phyloP scores from a whole-genome alignment of 768 basidiomycete genomes.

The Albatrellus ellisii region DNA sequence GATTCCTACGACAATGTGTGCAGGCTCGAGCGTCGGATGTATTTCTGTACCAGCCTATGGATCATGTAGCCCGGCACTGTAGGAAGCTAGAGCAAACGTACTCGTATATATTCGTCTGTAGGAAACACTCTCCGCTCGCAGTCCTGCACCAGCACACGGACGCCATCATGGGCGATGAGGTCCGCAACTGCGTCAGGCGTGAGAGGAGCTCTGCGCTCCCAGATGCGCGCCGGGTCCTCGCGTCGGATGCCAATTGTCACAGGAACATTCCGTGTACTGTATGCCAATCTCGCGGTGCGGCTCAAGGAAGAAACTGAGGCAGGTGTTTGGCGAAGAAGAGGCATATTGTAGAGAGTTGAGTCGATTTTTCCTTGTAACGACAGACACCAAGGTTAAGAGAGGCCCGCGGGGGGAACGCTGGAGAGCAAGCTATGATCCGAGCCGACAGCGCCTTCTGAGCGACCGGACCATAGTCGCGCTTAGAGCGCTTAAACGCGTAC shows the following conservation, averaged over 20 bases:
- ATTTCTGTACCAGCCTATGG: conserved; percentile 67
- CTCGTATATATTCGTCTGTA: conserved; percentile 50
- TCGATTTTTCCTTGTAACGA: too few species aligned
- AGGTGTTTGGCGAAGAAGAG: too few species aligned
- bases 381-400: too few species aligned
- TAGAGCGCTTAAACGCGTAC: too few species aligned
- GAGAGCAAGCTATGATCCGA: too few species aligned
- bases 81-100: conserved; percentile 22
- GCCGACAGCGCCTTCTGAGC: too few species aligned
- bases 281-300: conserved; percentile 1
- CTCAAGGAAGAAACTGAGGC: too few species aligned
- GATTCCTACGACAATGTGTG: conserved; percentile 76
- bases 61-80: not conserved
- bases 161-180: conserved; percentile 40
- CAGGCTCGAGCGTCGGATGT: conserved; percentile 37
- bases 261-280: conserved; percentile 2
- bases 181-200: conserved; percentile 61
- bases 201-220: conserved; percentile 80
- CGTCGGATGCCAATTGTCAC: conserved; percentile 47
- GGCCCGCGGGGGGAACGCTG: too few species aligned
- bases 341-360: too few species aligned
- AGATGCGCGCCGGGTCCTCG: conserved; percentile 70
- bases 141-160: conserved; percentile 60
- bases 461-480: too few species aligned
- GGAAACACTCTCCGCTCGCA: conserved; percentile 68